A percentile compares a stretch with the other conserved stretches of the same genome.
Conservation (phyloP, 108 stramenopile genomes). For the Schizochytrium sp. region DNA sequence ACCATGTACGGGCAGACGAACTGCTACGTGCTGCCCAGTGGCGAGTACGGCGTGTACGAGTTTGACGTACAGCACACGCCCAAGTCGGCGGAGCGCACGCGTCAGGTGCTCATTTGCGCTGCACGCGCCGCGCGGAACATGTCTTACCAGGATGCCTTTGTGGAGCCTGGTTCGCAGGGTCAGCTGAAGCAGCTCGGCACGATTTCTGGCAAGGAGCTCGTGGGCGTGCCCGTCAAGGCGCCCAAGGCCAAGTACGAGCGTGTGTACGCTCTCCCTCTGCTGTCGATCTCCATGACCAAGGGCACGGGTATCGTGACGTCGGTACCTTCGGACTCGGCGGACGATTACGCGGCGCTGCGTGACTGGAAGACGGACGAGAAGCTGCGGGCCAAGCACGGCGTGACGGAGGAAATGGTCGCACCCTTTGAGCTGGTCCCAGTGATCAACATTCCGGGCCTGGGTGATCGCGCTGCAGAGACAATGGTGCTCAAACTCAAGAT, state of each 20-base stretch:
- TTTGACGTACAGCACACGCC: slow-evolving; percentile 42
- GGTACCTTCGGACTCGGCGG: slow-evolving; percentile 96
- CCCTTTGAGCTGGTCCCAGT: slow-evolving; percentile 91
- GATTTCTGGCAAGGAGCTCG: slow-evolving; percentile 73
- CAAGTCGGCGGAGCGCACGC: neutral
- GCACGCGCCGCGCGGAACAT: slow-evolving; percentile 76
- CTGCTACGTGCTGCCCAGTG: slow-evolving; percentile 90
- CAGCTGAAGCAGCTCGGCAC: slow-evolving; percentile 67
- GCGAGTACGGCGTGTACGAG: slow-evolving; percentile 92
- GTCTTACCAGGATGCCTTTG: slow-evolving; percentile 68
- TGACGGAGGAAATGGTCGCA: slow-evolving; percentile 83
- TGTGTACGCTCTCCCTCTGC: slow-evolving; percentile 89
- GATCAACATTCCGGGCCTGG: slow-evolving; percentile 89
- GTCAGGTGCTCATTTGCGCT: slow-evolving; percentile 80
- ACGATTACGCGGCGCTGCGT: slow-evolving; percentile 88
- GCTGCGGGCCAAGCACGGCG: slow-evolving; percentile 85
- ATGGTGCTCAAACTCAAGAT: slow-evolving; percentile 93
- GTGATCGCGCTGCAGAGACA: slow-evolving; percentile 70
- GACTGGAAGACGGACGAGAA: slow-evolving; percentile 85
- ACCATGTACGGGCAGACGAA: slow-evolving; percentile 99
- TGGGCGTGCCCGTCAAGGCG: slow-evolving; percentile 82
- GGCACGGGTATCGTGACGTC: slow-evolving; percentile 96
- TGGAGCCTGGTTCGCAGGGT: slow-evolving; percentile 41
- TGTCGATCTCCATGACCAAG: slow-evolving; percentile 92
- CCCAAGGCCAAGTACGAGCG: slow-evolving; percentile 79